Percentiles rank a stretch among this genome's conserved stretches.
Conservation (phyloP, 169 alveolate genomes). For the Eimeria acervulina region DNA sequence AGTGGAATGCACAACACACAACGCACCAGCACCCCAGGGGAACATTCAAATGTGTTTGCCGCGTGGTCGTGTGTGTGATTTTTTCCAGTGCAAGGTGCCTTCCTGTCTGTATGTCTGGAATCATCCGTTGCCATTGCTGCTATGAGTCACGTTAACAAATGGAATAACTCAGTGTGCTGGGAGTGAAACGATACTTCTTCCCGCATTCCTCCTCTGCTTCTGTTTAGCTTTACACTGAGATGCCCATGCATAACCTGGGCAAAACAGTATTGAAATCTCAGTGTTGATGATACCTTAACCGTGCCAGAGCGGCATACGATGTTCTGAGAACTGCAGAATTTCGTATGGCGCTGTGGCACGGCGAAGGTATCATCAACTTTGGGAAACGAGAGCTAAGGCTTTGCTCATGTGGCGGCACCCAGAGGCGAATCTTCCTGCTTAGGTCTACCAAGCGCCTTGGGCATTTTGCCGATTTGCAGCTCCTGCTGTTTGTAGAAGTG, state of each 20-base stretch:
- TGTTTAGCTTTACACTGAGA: not conserved
- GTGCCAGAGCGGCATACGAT: not conserved
- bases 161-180: not conserved
- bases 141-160: not conserved
- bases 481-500: slow-evolving; percentile 94
- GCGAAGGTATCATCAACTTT: not conserved
- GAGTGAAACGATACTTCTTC: not conserved
- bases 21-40: too few species aligned
- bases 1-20: too few species aligned
- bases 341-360: not conserved
- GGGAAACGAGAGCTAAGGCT: not conserved
- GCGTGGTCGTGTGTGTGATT: not conserved
- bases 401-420: slow-evolving; percentile 4
- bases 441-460: slow-evolving; percentile 71
- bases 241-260: too few species aligned
- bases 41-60: not conserved
- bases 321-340: not conserved
- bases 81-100: not conserved
- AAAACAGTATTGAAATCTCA: too few species aligned
- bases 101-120: not conserved
- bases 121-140: not conserved
- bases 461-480: slow-evolving; percentile 76
- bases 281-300: too few species aligned
- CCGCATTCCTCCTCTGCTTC: not conserved
- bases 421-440: slow-evolving; percentile 8